A percentile compares a stretch with the other conserved stretches of the same genome.
These are phyloP conservation scores for Taiwanofungus camphoratus DNA, from an alignment of 1,284 basidiomycete species.

Conservation along the genomic window DNA sequence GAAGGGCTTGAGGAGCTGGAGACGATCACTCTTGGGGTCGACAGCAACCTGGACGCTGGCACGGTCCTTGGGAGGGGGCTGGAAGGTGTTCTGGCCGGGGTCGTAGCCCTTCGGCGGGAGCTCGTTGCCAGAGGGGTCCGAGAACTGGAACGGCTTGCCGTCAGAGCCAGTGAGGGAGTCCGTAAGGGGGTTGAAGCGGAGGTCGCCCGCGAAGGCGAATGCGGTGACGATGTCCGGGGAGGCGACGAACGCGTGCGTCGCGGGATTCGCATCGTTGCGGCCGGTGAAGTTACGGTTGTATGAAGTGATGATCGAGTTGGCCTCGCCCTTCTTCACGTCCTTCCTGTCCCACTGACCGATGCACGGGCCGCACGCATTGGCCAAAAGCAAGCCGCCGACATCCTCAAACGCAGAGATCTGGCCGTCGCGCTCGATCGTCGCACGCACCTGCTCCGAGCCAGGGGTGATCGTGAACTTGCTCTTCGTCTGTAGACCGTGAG, in stretches of 20 bases:
- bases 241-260: conserved; percentile 97
- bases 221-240: conserved; percentile 98
- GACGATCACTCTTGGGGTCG: conserved; percentile 85
- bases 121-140: conserved; percentile 83
- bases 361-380: conserved; percentile 98
- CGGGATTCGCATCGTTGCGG: conserved; percentile 98
- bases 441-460: conserved; percentile 97
- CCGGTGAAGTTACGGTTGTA: conserved; percentile 99
- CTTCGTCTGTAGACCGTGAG: conserved; percentile 87
- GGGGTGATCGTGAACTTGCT: conserved; percentile 97
- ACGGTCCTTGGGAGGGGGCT: conserved; percentile 88
- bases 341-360: conserved; percentile 99
- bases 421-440: conserved; percentile 96
- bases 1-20: conserved; percentile 93
- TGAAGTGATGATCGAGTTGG: conserved; percentile 98
- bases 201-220: conserved; percentile 89
- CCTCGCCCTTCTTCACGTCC: conserved; percentile 95
- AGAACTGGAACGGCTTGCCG: conserved; percentile 98
- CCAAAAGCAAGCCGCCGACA: conserved; percentile 90
- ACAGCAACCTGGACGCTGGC: conserved; percentile 83
- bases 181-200: conserved; percentile 96
- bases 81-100: conserved; percentile 96
- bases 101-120: conserved; percentile 95
- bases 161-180: conserved; percentile 87
- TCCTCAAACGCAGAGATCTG: conserved; percentile 85